These are phyloP conservation scores for Sporisorium iseilematis-ciliati DNA, from an alignment of 1,284 basidiomycete genomes.

Conservation along the genomic window DNA sequence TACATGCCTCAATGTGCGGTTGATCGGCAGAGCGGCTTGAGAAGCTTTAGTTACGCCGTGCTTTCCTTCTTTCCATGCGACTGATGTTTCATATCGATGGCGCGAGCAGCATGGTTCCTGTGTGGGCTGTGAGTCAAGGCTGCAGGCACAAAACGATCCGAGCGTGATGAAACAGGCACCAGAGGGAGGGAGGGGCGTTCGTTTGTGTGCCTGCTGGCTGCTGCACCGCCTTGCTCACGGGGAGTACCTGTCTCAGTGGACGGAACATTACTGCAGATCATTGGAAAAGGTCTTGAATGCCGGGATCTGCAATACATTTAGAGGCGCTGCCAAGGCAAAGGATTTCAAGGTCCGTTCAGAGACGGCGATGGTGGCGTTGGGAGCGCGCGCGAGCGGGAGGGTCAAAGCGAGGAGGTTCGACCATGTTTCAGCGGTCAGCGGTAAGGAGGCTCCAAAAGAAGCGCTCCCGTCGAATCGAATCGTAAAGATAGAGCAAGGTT, in stretches of 20 bases:
- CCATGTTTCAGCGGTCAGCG: slow-evolving; percentile 9
- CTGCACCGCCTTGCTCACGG: not conserved
- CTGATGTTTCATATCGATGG: not conserved
- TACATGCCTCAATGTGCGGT: too few relatives aligned
- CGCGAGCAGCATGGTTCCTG: not conserved
- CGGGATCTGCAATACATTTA: not conserved
- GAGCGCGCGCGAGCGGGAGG: not conserved
- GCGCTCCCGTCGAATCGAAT: not conserved
- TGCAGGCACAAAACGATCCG: slow-evolving; percentile 1
- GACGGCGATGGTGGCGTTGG: not conserved
- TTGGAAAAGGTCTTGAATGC: not conserved
- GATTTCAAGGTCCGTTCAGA: slow-evolving; percentile 4
- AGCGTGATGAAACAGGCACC: slow-evolving; percentile 7
- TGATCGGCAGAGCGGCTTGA: too few relatives aligned
- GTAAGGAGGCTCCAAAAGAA: slow-evolving; percentile 9
- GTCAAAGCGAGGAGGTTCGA: slow-evolving; percentile 3
- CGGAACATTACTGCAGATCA: not conserved
- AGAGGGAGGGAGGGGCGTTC: not conserved
- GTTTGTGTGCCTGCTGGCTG: not conserved
- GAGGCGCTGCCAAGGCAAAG: not conserved
- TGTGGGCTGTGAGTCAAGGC: not conserved
- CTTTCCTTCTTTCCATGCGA: too few relatives aligned
- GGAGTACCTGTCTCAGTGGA: slow-evolving; percentile 4
- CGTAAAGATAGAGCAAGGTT: not conserved
- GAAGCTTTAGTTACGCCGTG: too few relatives aligned